Evolutionary conservation across 345 rosid species (phyloP), one percentile per base, ranked within the genome.

Genomic region (Carallia pectinifolia): DNA sequence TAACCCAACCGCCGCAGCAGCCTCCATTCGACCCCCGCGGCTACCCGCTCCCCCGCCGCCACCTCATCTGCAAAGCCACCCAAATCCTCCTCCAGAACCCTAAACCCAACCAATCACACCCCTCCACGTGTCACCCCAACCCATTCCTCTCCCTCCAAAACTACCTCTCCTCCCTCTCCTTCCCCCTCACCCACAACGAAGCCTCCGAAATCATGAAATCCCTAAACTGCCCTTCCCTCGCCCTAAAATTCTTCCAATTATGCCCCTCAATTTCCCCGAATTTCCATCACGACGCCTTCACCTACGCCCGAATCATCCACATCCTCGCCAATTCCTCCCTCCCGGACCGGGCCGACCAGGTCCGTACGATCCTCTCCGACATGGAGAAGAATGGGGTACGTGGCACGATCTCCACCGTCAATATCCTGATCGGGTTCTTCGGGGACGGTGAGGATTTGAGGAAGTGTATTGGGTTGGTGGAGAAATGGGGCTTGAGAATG

Each of bases 171-270:
- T 77, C 90, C 6, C 87, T 85, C 53, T 81, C 92, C 54, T 76
- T 83, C 60, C 62, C 88, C 37, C 88, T 94, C 70, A 86, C 98
- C 68, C 74, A 87, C 70, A 37, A 81, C 40, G 98, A 94, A 78
- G 90, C 85, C 78, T 94, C 97, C 59, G 85, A 85, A 65, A 88
- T 91, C 56, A 85, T 93, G 70, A 93, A 93, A 64, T 86, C 95
- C 85, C 81, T 94, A n/a, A 91, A 83, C 58, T 80, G 74, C 71
- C 91, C 97, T 17, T 76, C 83, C 52, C 91, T 89, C 50, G 93
- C 98, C 36, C 70, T 81, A 7, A 75, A 67, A 1, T 88, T 92
- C 84, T 92, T 92, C 86, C 81, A 74, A 4, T 75, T 83, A 52
- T 77, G 86, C 77, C 91, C 96, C 52, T 66, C 85, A 1, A 65